Evolutionary conservation across 176 grass and related monocot species (phyloP).

Genomic region (Ananas comosus): DNA sequence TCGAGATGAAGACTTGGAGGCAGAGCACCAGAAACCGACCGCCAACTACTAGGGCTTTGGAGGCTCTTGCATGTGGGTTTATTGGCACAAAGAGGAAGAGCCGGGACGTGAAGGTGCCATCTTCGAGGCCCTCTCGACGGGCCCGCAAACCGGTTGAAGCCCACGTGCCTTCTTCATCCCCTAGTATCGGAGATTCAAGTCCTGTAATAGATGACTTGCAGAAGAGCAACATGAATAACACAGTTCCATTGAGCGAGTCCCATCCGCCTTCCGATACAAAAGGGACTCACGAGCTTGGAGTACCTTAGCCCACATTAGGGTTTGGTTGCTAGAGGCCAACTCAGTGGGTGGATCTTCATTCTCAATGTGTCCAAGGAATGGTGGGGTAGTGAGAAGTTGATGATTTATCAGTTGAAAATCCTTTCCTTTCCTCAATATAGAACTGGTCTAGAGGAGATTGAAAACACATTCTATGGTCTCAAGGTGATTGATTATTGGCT

Average conservation of each 20-base stretch:
- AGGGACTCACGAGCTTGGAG: not conserved
- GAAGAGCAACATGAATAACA: conserved; percentile 27
- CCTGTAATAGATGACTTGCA: conserved; percentile 20
- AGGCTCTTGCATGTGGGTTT: conserved; percentile 95
- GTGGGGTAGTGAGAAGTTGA: not conserved
- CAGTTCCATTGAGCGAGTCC: conserved; percentile 16
- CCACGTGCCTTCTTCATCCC: conserved; percentile 17
- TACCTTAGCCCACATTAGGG: conserved; percentile 30
- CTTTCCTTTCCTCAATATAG: not conserved
- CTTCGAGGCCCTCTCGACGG: conserved; percentile 41
- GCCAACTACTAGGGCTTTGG: conserved; percentile 72
- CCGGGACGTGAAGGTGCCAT: conserved; percentile 27
- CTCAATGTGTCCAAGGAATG: not conserved
- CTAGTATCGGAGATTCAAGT: conserved; percentile 21
- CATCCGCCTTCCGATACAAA: not conserved
- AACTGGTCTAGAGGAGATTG: not conserved
- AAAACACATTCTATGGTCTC: not conserved
- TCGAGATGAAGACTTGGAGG: conserved; percentile 53
- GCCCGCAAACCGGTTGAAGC: conserved; percentile 34
- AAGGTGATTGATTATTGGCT: not conserved
- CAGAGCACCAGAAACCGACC: conserved; percentile 79
- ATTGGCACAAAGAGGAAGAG: conserved; percentile 57
- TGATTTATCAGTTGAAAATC: not conserved
- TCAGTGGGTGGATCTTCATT: not conserved
- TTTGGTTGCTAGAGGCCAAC: conserved; percentile 7